phyloP scores from a whole-genome alignment of 352 stramenopile species.

The Blastocystis sp. region DNA sequence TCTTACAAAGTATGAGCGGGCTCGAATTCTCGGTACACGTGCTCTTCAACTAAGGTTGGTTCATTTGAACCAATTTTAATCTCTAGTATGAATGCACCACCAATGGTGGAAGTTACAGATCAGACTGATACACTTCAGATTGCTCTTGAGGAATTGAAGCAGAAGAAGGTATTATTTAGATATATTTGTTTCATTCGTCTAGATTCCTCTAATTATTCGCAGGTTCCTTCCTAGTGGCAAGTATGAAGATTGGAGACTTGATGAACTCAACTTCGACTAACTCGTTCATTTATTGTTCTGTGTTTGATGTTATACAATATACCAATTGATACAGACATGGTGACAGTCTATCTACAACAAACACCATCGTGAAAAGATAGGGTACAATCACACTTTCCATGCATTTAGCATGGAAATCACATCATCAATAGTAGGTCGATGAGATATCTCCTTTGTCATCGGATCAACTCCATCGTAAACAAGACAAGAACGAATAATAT shows the following conservation, averaged over 20 bases:
- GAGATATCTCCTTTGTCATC: not conserved
- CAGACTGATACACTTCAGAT: constrained; percentile 99
- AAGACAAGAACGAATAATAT: constrained; percentile 26
- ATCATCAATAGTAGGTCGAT: constrained; percentile 17
- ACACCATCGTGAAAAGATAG: not conserved
- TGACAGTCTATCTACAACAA: too few species aligned
- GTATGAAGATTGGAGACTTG: constrained; percentile 98
- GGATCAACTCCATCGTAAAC: constrained; percentile 3
- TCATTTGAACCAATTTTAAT: not conserved
- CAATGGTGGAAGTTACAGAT: constrained; percentile 89
- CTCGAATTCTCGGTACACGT: constrained; percentile 92
- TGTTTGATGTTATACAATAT: not conserved
- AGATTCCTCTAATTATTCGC: constrained; percentile 98
- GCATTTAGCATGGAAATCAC: constrained; percentile 3
- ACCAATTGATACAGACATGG: not conserved
- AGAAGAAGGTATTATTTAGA: constrained; percentile 79
- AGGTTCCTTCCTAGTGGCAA: constrained; percentile 95
- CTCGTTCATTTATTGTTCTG: constrained; percentile 52
- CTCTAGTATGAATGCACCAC: constrained; percentile 87
- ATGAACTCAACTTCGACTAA: constrained; percentile 98
- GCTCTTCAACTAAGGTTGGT: constrained; percentile 92
- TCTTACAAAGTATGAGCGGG: constrained; percentile 99
- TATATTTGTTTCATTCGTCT: not conserved
- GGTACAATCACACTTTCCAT: not conserved
- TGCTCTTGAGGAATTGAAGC: constrained; percentile 96